A percentile compares a stretch with the other conserved stretches of the same genome.
These are phyloP conservation scores for Dissophora ornata DNA, from an alignment of 192 early-diverging fungal species.

Conservation along the genomic window DNA sequence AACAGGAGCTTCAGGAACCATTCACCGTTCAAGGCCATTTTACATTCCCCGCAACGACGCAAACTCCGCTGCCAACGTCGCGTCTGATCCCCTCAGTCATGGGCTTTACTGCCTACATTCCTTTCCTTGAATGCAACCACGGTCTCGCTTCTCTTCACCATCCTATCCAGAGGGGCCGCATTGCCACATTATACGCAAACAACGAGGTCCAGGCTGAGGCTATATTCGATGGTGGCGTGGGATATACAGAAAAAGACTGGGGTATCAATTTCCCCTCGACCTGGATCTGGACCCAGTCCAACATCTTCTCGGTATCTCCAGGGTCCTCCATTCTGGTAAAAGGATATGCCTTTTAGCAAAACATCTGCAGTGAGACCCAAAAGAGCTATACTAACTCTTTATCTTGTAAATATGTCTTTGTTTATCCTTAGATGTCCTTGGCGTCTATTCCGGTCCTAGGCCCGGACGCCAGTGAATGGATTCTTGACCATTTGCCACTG, in stretches of 20 bases:
- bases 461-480: conserved; percentile 30
- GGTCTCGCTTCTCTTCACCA: conserved; percentile 58
- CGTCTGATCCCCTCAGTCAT: conserved; percentile 48
- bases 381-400: no score
- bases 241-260: conserved; percentile 66
- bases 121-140: conserved; percentile 63
- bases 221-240: conserved; percentile 47
- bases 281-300: conserved; percentile 63
- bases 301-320: conserved; percentile 45
- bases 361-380: not conserved
- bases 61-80: conserved; percentile 42
- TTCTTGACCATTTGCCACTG: conserved; percentile 10
- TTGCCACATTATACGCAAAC: conserved; percentile 22
- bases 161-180: conserved; percentile 29
- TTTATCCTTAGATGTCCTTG: conserved; percentile 12
- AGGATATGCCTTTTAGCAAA: conserved; percentile 15
- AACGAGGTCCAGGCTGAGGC: conserved; percentile 1
- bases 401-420: no score
- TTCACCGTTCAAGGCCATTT: conserved; percentile 31
- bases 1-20: conserved; percentile 2
- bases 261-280: conserved; percentile 63
- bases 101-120: conserved; percentile 58
- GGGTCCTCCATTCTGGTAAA: conserved; percentile 52
- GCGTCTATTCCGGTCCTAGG: conserved; percentile 36
- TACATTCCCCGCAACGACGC: conserved; percentile 25